phyloP scores from a whole-genome alignment of 108 stramenopile species.

The Schizochytrium sp. region DNA sequence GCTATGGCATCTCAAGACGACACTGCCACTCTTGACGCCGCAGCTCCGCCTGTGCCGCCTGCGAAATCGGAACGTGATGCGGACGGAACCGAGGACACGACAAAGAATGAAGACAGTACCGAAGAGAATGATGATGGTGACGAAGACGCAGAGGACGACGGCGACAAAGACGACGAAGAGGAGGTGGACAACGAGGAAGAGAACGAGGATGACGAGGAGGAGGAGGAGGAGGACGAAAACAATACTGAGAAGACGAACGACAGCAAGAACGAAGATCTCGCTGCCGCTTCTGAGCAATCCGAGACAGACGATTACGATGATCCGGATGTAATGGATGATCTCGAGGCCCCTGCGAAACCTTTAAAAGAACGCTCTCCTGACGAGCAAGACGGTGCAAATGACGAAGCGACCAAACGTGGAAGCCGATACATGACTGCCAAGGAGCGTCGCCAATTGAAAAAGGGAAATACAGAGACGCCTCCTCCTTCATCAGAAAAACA shows the following conservation, averaged over 20 bases:
- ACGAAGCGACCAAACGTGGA: neutral
- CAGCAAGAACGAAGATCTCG: no score
- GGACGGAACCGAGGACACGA: neutral
- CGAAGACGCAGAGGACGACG: neutral
- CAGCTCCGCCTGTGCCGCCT: neutral
- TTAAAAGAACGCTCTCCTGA: neutral
- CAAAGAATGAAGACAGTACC: neutral
- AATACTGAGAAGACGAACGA: no score
- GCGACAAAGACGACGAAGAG: conserved; percentile 53
- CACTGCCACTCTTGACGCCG: neutral
- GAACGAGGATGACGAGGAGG: neutral
- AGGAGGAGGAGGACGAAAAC: neutral
- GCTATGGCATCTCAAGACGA: neutral
- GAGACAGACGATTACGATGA: conserved; percentile 34
- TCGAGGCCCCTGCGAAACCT: neutral
- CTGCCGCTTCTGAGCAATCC: conserved; percentile 42
- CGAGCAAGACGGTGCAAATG: neutral
- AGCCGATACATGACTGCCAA: neutral
- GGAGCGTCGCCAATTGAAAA: neutral
- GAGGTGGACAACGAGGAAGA: conserved; percentile 43
- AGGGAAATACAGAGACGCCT: neutral
- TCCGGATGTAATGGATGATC: neutral
- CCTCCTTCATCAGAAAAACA: no score
- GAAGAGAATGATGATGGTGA: neutral
- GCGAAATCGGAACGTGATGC: neutral